phyloP scores from a whole-genome alignment of 31 red algal species.

The Porphyra umbilicalis region DNA sequence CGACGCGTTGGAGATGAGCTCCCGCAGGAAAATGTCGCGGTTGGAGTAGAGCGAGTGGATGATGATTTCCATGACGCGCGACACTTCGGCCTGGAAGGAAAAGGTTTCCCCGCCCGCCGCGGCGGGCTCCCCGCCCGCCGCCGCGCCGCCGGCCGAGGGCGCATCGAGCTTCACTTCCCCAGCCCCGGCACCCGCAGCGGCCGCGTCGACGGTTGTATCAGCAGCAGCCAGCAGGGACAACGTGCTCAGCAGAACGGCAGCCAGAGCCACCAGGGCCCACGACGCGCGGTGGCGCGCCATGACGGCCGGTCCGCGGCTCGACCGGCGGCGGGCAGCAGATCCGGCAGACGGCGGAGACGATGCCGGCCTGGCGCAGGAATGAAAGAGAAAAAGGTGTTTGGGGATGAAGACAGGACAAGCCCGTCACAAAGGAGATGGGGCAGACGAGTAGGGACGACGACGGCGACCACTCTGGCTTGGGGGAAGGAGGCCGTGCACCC shows the following conservation, averaged over 20 bases:
- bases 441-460: no score
- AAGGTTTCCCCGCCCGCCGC: constrained; percentile 50
- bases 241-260: neutral
- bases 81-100: constrained; percentile 87
- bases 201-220: neutral
- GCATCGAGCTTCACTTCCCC: neutral
- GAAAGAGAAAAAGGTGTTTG: no score
- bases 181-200: no score
- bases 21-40: constrained; percentile 89
- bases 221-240: neutral
- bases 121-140: neutral
- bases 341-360: no score
- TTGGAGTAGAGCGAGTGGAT: constrained; percentile 97
- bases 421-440: no score
- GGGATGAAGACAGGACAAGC: no score
- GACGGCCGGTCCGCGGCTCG: neutral
- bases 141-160: neutral
- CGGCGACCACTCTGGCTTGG: no score
- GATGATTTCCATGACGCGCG: constrained; percentile 97
- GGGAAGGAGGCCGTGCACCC: no score
- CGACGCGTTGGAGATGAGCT: constrained; percentile 91
- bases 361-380: no score
- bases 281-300: neutral
- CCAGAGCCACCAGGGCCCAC: neutral
- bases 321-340: no score